These are phyloP conservation scores for Rickenella mellea DNA, from an alignment of 768 basidiomycete species.

Conservation along the genomic window DNA sequence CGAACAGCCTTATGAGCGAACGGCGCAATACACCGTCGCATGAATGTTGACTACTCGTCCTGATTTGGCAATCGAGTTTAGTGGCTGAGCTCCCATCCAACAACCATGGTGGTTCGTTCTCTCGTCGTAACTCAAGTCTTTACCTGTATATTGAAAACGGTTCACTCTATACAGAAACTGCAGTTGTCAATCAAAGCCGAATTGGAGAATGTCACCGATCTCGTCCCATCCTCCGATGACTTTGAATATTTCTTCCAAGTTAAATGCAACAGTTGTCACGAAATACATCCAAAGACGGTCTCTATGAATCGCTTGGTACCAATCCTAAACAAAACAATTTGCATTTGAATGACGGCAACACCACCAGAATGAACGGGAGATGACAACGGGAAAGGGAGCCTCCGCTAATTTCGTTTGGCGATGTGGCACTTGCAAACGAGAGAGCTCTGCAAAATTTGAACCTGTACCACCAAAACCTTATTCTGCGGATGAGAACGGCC, in stretches of 20 bases:
- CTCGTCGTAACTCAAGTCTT: constrained; percentile 42
- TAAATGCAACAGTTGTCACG: constrained; percentile 71
- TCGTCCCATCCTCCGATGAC: constrained; percentile 53
- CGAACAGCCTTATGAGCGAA: constrained; percentile 78
- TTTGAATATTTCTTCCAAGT: constrained; percentile 83
- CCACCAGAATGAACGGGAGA: constrained; percentile 50
- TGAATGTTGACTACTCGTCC: constrained; percentile 4
- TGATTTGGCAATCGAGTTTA: constrained; percentile 1
- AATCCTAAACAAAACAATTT: not conserved
- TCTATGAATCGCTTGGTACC: constrained; percentile 61
- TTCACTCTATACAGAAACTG: constrained; percentile 34
- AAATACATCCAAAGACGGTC: constrained; percentile 63
- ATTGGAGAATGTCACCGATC: constrained; percentile 66
- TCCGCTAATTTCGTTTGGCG: constrained; percentile 78
- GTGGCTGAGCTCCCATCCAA: constrained; percentile 5
- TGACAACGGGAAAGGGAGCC: constrained; percentile 57
- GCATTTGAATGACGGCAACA: constrained; percentile 2
- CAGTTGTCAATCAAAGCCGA: constrained; percentile 68
- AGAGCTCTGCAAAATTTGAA: constrained; percentile 77
- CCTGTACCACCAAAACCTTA: constrained; percentile 43
- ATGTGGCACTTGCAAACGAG: constrained; percentile 69
- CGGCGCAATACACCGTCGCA: constrained; percentile 41
- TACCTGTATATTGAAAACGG: constrained; percentile 2
- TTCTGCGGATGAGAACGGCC: constrained; percentile 44
- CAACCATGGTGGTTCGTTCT: constrained; percentile 7